Percentiles rank a stretch among this genome's conserved stretches.
Evolutionary conservation across 2,329 filamentous ascomycete genomes (phyloP).

Genomic region (Calonectria pauciramosa): DNA sequence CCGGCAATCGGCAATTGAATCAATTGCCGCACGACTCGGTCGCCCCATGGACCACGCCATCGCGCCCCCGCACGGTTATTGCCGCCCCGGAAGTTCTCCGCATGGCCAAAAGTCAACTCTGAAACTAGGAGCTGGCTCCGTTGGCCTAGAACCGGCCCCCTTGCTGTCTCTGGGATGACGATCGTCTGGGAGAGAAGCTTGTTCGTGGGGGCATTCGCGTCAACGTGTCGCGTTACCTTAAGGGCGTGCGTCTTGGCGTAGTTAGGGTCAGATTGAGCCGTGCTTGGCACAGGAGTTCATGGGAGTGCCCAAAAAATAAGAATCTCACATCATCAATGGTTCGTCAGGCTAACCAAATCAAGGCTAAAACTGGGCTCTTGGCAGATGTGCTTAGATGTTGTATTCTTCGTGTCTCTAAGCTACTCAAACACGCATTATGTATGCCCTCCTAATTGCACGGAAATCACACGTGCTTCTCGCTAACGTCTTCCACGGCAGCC

Average conservation of each 20-base stretch:
- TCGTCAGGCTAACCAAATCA: neutral
- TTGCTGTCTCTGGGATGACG: neutral
- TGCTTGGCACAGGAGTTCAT: neutral
- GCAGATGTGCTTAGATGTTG: neutral
- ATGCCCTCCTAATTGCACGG: neutral
- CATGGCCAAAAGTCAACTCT: conserved; percentile 1
- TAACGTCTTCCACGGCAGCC: neutral
- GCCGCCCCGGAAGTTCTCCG: conserved; percentile 7
- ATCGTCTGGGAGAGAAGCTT: neutral
- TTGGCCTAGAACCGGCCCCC: neutral
- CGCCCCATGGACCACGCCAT: conserved; percentile 10
- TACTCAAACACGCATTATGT: neutral
- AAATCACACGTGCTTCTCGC: conserved; percentile 1
- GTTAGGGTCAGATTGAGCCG: neutral
- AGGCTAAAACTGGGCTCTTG: neutral
- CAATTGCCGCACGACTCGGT: conserved; percentile 5
- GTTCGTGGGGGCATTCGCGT: neutral
- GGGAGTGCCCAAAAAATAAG: neutral
- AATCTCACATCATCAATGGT: neutral
- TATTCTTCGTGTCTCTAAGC: neutral
- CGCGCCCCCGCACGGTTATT: neutral
- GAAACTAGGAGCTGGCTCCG: neutral
- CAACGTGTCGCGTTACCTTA: neutral
- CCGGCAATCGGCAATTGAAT: conserved; percentile 16
- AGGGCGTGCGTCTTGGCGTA: neutral